A percentile compares a stretch with the other conserved stretches of the same genome.
phyloP scores from a whole-genome alignment of 2,329 filamentous ascomycete species.

The Fusarium torreyae region DNA sequence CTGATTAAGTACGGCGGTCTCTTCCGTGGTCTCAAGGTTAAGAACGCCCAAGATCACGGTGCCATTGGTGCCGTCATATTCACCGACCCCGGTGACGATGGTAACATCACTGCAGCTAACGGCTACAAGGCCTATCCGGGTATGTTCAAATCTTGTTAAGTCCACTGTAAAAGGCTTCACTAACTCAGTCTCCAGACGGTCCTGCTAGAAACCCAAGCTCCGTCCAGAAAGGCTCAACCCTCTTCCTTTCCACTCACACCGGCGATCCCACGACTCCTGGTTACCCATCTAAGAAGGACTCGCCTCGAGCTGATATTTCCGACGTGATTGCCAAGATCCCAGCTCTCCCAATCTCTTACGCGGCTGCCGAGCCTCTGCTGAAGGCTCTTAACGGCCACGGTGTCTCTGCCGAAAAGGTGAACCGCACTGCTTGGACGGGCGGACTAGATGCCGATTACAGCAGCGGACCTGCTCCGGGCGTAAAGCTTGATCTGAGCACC shows the following conservation, averaged over 20 bases:
- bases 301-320: constrained; percentile 74
- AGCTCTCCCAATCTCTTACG: constrained; percentile 85
- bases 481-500: constrained; percentile 77
- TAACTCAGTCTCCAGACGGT: constrained; percentile 59
- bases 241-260: constrained; percentile 74
- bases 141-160: background rate
- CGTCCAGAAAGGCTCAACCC: constrained; percentile 83
- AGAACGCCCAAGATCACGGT: constrained; percentile 86
- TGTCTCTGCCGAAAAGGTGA: constrained; percentile 76
- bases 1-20: constrained; percentile 82
- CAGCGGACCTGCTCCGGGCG: constrained; percentile 64
- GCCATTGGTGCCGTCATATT: constrained; percentile 87
- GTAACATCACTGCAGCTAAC: constrained; percentile 80
- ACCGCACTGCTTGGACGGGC: constrained; percentile 71
- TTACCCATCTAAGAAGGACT: constrained; percentile 82
- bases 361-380: constrained; percentile 82
- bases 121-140: constrained; percentile 79
- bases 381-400: constrained; percentile 84
- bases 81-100: constrained; percentile 88
- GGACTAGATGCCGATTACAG: constrained; percentile 62
- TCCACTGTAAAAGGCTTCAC: accelerated
- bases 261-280: constrained; percentile 86
- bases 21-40: constrained; percentile 87
- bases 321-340: constrained; percentile 80
- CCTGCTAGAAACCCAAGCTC: constrained; percentile 83